Evolutionary conservation across 805 yeast genomes (phyloP).

Genomic region (Candida nonsorbophila): DNA sequence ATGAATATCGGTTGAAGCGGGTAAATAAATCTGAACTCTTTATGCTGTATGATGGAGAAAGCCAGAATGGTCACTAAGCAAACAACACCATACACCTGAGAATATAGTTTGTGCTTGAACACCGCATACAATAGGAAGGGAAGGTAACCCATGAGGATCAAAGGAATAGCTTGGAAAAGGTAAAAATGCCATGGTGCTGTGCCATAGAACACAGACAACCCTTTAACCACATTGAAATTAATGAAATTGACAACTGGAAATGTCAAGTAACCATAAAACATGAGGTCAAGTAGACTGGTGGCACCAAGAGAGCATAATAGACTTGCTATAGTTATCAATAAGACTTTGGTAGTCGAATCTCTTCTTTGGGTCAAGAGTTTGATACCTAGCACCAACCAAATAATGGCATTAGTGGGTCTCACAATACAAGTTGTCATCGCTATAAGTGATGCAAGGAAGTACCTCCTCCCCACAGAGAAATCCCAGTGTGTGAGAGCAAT

Average conservation of each 20-base stretch:
- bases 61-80: slow-evolving; percentile 41
- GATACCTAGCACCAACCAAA: slow-evolving; percentile 67
- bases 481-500: slow-evolving; percentile 64
- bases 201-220: slow-evolving; percentile 81
- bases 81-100: slow-evolving; percentile 14
- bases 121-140: slow-evolving; percentile 47
- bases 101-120: slow-evolving; percentile 8
- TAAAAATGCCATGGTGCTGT: slow-evolving; percentile 81
- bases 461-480: too few species aligned
- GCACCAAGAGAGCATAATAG: slow-evolving; percentile 19
- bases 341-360: slow-evolving; percentile 14
- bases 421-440: slow-evolving; percentile 65
- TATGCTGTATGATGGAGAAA: slow-evolving; percentile 72
- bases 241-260: slow-evolving; percentile 68
- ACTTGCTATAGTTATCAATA: slow-evolving; percentile 7
- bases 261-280: slow-evolving; percentile 51
- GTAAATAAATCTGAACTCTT: slow-evolving; percentile 86
- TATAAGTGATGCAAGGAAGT: too few species aligned
- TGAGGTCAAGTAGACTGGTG: slow-evolving; percentile 48
- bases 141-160: slow-evolving; percentile 58
- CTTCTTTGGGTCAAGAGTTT: too few species aligned
- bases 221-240: slow-evolving; percentile 70
- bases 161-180: slow-evolving; percentile 74
- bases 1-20: slow-evolving; percentile 77
- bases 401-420: slow-evolving; percentile 77